A percentile compares a stretch with the other conserved stretches of the same genome.
phyloP scores from a whole-genome alignment of 2,329 filamentous ascomycete genomes.

The Stagonosporopsis tanaceti region DNA sequence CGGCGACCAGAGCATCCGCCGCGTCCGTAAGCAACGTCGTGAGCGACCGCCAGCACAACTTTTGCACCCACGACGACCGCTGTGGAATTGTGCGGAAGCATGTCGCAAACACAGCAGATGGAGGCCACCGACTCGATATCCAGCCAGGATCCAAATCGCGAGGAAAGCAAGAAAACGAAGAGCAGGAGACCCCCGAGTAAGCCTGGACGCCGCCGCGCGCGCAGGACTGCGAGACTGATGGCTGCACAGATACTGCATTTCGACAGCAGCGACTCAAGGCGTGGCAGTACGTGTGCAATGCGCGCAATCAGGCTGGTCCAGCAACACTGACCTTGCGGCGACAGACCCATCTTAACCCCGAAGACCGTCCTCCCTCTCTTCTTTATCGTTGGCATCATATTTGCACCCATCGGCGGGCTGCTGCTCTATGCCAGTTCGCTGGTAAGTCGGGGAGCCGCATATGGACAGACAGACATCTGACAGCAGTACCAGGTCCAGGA shows the following conservation, averaged over 20 bases:
- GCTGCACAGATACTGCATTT: constrained; percentile 83
- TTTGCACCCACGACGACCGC: constrained; percentile 25
- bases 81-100: constrained; percentile 48
- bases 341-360: constrained; percentile 89
- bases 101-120: constrained; percentile 57
- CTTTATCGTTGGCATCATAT: constrained; percentile 88
- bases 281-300: constrained; percentile 79
- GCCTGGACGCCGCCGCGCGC: constrained; percentile 35
- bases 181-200: constrained; percentile 89
- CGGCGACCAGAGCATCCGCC: constrained; percentile 14
- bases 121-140: constrained; percentile 54
- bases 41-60: constrained; percentile 24
- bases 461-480: constrained; percentile 19
- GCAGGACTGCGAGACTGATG: constrained; percentile 29
- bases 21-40: constrained; percentile 19
- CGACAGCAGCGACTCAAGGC: constrained; percentile 96
- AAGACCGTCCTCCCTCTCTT: constrained; percentile 93
- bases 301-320: neutral
- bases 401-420: constrained; percentile 89
- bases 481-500: constrained; percentile 76
- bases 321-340: constrained; percentile 50
- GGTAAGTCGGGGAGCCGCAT: constrained; percentile 58
- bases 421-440: constrained; percentile 84
- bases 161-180: constrained; percentile 72
- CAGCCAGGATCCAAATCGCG: constrained; percentile 52